Evolutionary conservation across 768 basidiomycete genomes (phyloP).

Genomic region (Clitopilus passeckerianus): DNA sequence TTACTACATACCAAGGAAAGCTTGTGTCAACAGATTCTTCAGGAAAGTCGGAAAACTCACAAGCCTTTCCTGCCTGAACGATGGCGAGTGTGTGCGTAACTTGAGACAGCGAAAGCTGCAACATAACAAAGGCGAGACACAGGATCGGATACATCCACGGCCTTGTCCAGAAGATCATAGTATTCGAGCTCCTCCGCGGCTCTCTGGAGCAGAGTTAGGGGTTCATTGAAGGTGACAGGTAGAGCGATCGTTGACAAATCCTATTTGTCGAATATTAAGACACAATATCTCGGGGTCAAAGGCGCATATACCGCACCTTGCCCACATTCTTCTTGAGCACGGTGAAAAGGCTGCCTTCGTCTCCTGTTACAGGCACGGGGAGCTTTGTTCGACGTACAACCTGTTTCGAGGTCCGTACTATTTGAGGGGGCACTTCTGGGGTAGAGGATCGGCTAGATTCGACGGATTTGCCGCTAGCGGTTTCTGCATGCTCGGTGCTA

Average conservation of each 20-base stretch:
- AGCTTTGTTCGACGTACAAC: conserved; percentile 50
- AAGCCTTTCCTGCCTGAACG: conserved; percentile 85
- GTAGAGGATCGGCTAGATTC: conserved; percentile 54
- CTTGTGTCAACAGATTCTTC: not conserved
- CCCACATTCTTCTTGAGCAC: conserved; percentile 88
- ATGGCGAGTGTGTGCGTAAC: conserved; percentile 77
- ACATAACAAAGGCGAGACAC: conserved; percentile 69
- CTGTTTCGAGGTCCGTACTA: conserved; percentile 3
- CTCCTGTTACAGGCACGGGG: conserved; percentile 56
- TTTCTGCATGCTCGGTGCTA: conserved; percentile 30
- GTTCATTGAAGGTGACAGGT: conserved; percentile 91
- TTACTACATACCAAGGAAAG: conserved; percentile 44
- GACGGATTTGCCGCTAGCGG: not conserved
- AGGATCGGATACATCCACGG: conserved; percentile 51
- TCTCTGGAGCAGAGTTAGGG: conserved; percentile 76
- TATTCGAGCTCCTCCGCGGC: conserved; percentile 86
- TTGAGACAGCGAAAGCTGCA: conserved; percentile 81
- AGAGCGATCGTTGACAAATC: conserved; percentile 79
- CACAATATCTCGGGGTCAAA: not conserved
- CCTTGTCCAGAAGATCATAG: conserved; percentile 60
- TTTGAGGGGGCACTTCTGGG: conserved; percentile 24
- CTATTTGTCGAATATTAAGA: conserved; percentile 27
- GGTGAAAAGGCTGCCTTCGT: conserved; percentile 79
- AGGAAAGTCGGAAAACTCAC: conserved; percentile 38
- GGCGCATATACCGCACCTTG: conserved; percentile 44